Conservation (phyloP, 768 basidiomycete genomes). For the Collybia sp. region DNA sequence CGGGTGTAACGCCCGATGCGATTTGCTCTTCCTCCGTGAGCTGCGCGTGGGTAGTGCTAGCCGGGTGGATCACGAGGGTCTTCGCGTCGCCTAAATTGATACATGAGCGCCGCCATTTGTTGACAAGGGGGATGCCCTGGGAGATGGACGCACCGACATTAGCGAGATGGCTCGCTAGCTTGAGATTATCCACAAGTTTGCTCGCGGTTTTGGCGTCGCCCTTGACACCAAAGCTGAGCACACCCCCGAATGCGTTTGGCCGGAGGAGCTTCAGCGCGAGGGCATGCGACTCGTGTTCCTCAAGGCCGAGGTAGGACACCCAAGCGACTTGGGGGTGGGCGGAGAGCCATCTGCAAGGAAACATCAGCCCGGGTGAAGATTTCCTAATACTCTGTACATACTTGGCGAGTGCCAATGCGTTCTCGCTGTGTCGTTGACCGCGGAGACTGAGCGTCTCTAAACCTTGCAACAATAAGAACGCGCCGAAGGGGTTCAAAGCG, state of each 20-base stretch:
- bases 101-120: not conserved
- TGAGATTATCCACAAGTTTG: constrained; percentile 64
- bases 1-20: constrained; percentile 67
- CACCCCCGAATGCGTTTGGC: constrained; percentile 56
- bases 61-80: constrained; percentile 77
- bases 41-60: constrained; percentile 74
- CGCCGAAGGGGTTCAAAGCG: constrained; percentile 63
- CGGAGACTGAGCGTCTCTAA: constrained; percentile 74
- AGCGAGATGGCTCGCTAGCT: constrained; percentile 66
- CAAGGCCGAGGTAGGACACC: constrained; percentile 77
- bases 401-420: constrained; percentile 64
- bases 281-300: constrained; percentile 53
- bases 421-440: constrained; percentile 65
- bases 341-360: constrained; percentile 45
- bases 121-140: not conserved
- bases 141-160: constrained; percentile 50
- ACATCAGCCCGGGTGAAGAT: constrained; percentile 5
- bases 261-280: constrained; percentile 55
- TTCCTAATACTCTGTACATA: constrained; percentile 19
- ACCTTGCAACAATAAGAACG: constrained; percentile 74
- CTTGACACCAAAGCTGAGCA: constrained; percentile 75
- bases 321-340: constrained; percentile 63
- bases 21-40: constrained; percentile 55
- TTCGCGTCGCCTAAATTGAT: constrained; percentile 55
- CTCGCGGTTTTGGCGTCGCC: constrained; percentile 48